Conservation (phyloP, 768 basidiomycete species). For the Suillus tomentosus region DNA sequence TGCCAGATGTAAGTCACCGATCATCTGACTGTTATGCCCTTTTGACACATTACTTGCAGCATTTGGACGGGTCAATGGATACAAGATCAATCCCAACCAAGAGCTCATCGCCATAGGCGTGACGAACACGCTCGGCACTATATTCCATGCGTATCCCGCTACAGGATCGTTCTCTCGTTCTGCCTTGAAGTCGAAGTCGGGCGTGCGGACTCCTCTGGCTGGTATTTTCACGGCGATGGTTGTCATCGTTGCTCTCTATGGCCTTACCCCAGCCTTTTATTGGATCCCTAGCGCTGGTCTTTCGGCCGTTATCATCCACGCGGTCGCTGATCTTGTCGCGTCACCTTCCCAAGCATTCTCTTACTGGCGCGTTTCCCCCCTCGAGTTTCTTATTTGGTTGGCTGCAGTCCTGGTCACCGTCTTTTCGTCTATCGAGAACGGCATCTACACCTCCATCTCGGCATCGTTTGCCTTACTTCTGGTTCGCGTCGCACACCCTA, state of each 20-base stretch:
- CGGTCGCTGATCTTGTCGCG: conserved; percentile 85
- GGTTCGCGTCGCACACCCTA: conserved; percentile 83
- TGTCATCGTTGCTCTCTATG: conserved; percentile 93
- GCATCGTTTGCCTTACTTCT: conserved; percentile 80
- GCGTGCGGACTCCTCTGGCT: conserved; percentile 93
- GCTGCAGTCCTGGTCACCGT: conserved; percentile 89
- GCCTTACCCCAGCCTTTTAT: conserved; percentile 89
- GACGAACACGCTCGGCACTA: conserved; percentile 86
- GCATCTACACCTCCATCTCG: conserved; percentile 86
- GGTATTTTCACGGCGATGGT: conserved; percentile 85
- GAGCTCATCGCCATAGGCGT: conserved; percentile 98
- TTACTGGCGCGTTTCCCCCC: conserved; percentile 92
- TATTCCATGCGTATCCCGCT: conserved; percentile 92
- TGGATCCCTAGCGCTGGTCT: conserved; percentile 84
- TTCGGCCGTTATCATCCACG: conserved; percentile 95
- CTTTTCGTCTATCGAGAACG: conserved; percentile 93
- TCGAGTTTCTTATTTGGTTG: conserved; percentile 88
- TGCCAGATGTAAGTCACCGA: conserved; percentile 71
- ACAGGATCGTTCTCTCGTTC: conserved; percentile 99
- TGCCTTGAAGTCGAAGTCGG: conserved; percentile 93
- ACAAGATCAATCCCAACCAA: conserved; percentile 93
- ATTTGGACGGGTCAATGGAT: conserved; percentile 92
- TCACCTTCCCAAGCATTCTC: conserved; percentile 78
- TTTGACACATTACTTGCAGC: conserved; percentile 47
- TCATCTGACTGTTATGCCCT: not conserved